Percentiles rank a stretch among this genome's conserved stretches.
phyloP scores from a whole-genome alignment of 2,329 filamentous ascomycete species.

The Colletotrichum liaoningense region DNA sequence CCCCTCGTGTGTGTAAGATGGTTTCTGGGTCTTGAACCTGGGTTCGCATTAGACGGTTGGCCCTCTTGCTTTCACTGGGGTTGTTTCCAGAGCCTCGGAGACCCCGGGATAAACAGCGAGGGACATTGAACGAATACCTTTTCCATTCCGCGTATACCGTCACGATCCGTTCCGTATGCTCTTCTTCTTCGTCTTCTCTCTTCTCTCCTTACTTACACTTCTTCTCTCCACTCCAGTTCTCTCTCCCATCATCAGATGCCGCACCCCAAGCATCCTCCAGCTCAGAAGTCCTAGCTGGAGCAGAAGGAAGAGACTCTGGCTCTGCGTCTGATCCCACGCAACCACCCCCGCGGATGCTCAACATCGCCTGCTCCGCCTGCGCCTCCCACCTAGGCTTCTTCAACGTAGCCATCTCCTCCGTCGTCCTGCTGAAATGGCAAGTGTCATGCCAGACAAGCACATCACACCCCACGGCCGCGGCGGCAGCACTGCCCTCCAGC shows the following conservation, averaged over 20 bases:
- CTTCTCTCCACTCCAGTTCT: constrained; percentile 48
- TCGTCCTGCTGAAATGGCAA: constrained; percentile 69
- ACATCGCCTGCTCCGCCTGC: constrained; percentile 60
- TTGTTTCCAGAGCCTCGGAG: constrained; percentile 60
- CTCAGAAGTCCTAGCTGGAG: constrained; percentile 42
- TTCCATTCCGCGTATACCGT: not conserved
- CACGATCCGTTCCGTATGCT: constrained; percentile 2
- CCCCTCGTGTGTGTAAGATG: constrained; percentile 41
- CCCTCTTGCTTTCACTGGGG: constrained; percentile 57
- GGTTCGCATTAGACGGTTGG: constrained; percentile 41
- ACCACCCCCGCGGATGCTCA: constrained; percentile 45
- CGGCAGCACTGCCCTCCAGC: constrained; percentile 48
- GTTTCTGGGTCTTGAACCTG: constrained; percentile 48
- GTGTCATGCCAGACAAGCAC: constrained; percentile 52
- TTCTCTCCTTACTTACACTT: constrained; percentile 6
- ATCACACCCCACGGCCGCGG: constrained; percentile 27
- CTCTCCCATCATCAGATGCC: constrained; percentile 43
- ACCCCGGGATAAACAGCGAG: constrained; percentile 62
- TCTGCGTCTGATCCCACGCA: not conserved
- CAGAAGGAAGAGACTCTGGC: not conserved
- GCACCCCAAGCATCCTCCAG: constrained; percentile 43
- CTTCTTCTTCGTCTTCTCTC: constrained; percentile 36
- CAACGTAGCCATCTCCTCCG: constrained; percentile 55
- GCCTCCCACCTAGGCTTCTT: constrained; percentile 58
- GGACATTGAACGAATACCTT: constrained; percentile 50